phyloP scores from a whole-genome alignment of 2,329 filamentous ascomycete genomes.

The Lachnellula suecica region DNA sequence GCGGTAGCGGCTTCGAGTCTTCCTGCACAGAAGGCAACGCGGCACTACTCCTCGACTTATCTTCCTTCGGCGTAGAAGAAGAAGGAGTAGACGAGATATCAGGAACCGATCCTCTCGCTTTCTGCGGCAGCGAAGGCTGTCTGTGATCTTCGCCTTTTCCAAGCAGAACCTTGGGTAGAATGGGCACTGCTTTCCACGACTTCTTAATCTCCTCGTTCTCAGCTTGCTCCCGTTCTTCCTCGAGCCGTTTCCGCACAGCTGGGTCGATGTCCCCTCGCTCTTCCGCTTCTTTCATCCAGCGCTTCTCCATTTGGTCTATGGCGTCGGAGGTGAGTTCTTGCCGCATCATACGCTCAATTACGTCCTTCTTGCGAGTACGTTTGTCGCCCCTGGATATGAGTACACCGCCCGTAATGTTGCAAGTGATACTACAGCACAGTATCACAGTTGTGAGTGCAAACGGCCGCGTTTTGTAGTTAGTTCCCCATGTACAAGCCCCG shows the following conservation, averaged over 20 bases:
- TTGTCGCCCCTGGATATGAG: constrained; percentile 76
- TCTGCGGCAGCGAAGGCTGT: constrained; percentile 23
- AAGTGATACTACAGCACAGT: constrained; percentile 73
- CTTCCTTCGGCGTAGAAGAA: constrained; percentile 7
- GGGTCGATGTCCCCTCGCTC: constrained; percentile 23
- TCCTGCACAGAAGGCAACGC: constrained; percentile 15
- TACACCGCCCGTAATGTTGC: constrained; percentile 74
- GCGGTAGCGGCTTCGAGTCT: constrained; percentile 9
- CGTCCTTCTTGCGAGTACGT: constrained; percentile 79
- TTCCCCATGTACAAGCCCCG: constrained; percentile 76
- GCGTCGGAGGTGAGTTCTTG: constrained; percentile 71
- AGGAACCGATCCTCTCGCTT: constrained; percentile 12
- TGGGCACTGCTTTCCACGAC: constrained; percentile 24
- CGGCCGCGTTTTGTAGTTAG: constrained; percentile 66
- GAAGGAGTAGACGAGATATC: constrained; percentile 6
- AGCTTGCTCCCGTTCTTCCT: constrained; percentile 47
- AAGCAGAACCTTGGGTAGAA: constrained; percentile 24
- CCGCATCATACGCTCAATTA: constrained; percentile 72
- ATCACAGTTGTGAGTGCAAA: constrained; percentile 77
- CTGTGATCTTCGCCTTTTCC: constrained; percentile 28
- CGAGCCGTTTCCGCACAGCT: constrained; percentile 42
- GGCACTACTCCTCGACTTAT: constrained; percentile 2
- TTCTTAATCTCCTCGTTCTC: constrained; percentile 29
- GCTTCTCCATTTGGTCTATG: constrained; percentile 71
- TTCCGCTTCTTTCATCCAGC: constrained; percentile 85